A percentile compares a stretch with the other conserved stretches of the same genome.
Conservation (phyloP, 2,329 filamentous ascomycete species). For the Venturiaceae sp. region DNA sequence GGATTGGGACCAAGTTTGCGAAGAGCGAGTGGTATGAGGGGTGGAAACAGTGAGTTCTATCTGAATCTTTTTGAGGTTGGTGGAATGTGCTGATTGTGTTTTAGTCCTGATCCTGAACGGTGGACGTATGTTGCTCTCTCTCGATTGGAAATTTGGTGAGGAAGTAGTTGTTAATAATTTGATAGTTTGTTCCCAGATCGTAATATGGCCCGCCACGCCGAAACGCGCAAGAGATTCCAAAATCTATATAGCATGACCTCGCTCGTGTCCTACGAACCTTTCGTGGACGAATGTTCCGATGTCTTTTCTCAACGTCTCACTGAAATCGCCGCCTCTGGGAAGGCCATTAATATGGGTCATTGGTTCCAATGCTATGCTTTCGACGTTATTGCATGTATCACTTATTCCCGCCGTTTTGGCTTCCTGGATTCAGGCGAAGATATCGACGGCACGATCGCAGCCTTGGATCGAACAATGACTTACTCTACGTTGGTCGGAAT, state of each 20-base stretch:
- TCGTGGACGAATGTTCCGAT: constrained; percentile 61
- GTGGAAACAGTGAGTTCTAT: neutral
- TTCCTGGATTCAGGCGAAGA: constrained; percentile 12
- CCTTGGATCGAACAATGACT: neutral
- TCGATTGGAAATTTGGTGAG: neutral
- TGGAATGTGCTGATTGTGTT: neutral
- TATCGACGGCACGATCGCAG: constrained; percentile 6
- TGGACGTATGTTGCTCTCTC: neutral
- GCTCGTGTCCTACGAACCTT: constrained; percentile 68
- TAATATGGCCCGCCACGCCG: too few species aligned
- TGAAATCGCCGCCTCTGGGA: constrained; percentile 19
- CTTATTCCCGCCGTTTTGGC: constrained; percentile 11
- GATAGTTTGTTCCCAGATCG: too few species aligned
- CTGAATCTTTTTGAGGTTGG: constrained; percentile 25
- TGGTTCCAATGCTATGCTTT: constrained; percentile 41
- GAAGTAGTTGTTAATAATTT: too few species aligned
- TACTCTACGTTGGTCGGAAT: constrained; percentile 32
- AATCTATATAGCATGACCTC: too few species aligned
- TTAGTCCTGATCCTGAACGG: neutral
- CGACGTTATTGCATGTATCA: constrained; percentile 16
- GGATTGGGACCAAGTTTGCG: constrained; percentile 26
- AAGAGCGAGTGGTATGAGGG: constrained; percentile 28
- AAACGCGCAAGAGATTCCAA: too few species aligned
- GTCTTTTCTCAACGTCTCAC: constrained; percentile 28
- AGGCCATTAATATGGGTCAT: constrained; percentile 28